Evolutionary conservation across 140 eudicot genomes (phyloP).

Genomic region (Oenanthe javanica): DNA sequence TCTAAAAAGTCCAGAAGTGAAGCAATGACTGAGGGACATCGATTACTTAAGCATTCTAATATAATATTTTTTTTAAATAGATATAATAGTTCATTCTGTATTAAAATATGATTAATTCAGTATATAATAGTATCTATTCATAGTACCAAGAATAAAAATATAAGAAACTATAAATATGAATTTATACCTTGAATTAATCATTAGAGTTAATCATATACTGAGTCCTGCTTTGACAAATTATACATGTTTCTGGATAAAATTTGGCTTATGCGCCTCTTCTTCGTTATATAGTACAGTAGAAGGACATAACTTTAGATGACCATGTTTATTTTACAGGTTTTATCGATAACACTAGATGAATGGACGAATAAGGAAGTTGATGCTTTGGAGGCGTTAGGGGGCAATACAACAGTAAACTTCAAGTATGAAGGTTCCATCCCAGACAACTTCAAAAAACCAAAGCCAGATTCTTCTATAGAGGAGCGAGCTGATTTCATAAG

Average conservation of each 20-base stretch:
- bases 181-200: background rate
- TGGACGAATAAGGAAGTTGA: conserved; percentile 88
- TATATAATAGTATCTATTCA: background rate
- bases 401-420: conserved; percentile 51
- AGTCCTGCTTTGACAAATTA: background rate
- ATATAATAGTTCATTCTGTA: background rate
- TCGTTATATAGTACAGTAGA: background rate
- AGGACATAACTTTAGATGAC: background rate
- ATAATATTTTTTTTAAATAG: too few relatives aligned
- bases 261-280: background rate
- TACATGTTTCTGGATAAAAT: background rate
- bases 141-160: background rate
- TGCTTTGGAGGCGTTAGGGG: conserved; percentile 56
- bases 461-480: conserved; percentile 64
- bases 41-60: background rate
- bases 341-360: conserved; percentile 77
- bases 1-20: background rate
- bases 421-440: conserved; percentile 74
- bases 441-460: conserved; percentile 52
- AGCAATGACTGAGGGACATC: background rate
- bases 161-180: background rate
- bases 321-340: conserved; percentile 43
- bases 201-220: background rate
- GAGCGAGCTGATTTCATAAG: conserved; percentile 75
- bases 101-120: background rate